Percentiles rank a stretch among this genome's conserved stretches.
These are phyloP conservation scores for Suaeda aralocaspica DNA, from an alignment of 148 eudicot species.

Conservation along the genomic window DNA sequence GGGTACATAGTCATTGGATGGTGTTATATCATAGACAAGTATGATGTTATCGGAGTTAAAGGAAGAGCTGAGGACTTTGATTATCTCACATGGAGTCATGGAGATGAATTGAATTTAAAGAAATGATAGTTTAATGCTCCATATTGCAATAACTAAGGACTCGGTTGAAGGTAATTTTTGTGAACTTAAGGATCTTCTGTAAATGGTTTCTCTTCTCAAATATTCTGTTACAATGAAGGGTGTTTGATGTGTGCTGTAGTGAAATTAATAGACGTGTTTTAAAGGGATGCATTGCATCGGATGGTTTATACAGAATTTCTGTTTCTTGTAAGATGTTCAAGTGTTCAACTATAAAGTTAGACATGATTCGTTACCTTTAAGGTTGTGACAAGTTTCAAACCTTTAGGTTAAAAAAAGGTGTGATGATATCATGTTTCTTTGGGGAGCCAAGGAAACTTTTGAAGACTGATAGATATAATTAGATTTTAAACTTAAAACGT, in stretches of 20 bases:
- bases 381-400: neutral
- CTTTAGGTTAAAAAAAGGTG: neutral
- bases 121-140: neutral
- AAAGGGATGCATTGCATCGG: neutral
- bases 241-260: no score
- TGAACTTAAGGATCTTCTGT: no score
- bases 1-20: neutral
- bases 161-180: no score
- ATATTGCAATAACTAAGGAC: neutral
- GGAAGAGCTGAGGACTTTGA: neutral
- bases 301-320: no score
- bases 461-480: neutral
- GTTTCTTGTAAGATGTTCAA: neutral
- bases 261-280: neutral
- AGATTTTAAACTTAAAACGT: neutral
- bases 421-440: neutral
- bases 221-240: no score
- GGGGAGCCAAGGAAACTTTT: neutral
- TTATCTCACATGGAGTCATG: neutral
- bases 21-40: neutral
- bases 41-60: neutral
- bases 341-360: neutral
- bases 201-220: no score
- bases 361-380: no score
- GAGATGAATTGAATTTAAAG: neutral